Evolutionary conservation across 768 basidiomycete genomes (phyloP).

Genomic region (Boletus eberwhitei): DNA sequence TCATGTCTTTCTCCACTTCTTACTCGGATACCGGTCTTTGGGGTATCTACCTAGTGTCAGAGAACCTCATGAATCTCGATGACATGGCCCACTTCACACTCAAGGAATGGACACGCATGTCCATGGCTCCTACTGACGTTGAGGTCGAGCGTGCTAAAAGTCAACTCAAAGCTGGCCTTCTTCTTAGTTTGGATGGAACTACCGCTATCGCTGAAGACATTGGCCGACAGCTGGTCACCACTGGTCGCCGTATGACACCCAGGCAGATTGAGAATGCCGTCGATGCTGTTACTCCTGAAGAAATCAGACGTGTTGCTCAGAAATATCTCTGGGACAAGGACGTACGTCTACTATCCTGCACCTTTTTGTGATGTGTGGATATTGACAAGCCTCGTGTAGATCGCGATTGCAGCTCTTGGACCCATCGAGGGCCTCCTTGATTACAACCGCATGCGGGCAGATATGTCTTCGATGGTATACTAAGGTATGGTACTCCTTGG

Average conservation of each 20-base stretch:
- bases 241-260: constrained; percentile 84
- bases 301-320: constrained; percentile 92
- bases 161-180: constrained; percentile 92
- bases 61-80: constrained; percentile 92
- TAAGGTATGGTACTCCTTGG: constrained; percentile 32
- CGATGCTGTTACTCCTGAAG: constrained; percentile 81
- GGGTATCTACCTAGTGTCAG: constrained; percentile 96
- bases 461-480: constrained; percentile 78
- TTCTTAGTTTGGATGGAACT: constrained; percentile 91
- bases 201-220: constrained; percentile 98
- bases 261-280: constrained; percentile 92
- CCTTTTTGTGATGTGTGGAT: neutral
- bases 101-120: constrained; percentile 95
- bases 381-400: constrained; percentile 36
- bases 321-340: constrained; percentile 98
- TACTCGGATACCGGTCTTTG: constrained; percentile 99
- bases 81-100: constrained; percentile 93
- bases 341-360: constrained; percentile 43
- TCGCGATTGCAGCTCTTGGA: constrained; percentile 87
- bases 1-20: constrained; percentile 98
- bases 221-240: constrained; percentile 95
- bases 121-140: constrained; percentile 72
- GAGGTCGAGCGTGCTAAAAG: constrained; percentile 98
- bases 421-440: constrained; percentile 90
- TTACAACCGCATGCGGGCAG: constrained; percentile 85